phyloP scores from a whole-genome alignment of 192 early-diverging fungal genomes.

The Mortierella claussenii region DNA sequence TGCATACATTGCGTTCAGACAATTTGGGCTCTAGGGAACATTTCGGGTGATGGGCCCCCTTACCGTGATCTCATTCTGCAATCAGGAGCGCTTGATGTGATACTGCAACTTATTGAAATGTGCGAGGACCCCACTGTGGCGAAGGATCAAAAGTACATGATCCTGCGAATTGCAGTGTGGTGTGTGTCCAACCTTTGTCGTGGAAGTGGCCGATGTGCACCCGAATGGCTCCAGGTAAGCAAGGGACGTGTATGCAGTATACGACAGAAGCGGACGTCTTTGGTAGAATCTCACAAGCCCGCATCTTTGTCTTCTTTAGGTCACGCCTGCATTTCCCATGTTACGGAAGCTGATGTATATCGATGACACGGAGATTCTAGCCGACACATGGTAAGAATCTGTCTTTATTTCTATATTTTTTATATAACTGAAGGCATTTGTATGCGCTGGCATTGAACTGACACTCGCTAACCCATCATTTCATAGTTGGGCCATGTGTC shows the following conservation, averaged over 20 bases:
- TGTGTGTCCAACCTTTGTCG: slow-evolving; percentile 50
- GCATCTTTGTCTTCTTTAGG: too few relatives aligned
- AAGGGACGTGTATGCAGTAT: not conserved
- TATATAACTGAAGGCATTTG: too few relatives aligned
- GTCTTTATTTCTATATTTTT: too few relatives aligned
- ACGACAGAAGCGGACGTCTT: too few relatives aligned
- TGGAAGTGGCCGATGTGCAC: slow-evolving; percentile 44
- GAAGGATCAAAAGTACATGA: slow-evolving; percentile 53
- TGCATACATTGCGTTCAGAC: too few relatives aligned
- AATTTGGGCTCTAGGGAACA: slow-evolving; percentile 51
- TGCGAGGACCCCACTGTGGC: slow-evolving; percentile 44
- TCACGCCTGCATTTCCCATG: slow-evolving; percentile 50
- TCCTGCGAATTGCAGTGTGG: slow-evolving; percentile 49
- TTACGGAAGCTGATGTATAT: slow-evolving; percentile 42
- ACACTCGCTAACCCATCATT: too few relatives aligned
- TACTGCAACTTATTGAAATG: slow-evolving; percentile 47
- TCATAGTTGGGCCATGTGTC: slow-evolving; percentile 52
- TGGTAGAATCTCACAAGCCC: too few relatives aligned
- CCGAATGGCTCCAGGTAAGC: slow-evolving; percentile 50
- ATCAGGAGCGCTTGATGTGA: slow-evolving; percentile 46
- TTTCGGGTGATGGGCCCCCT: slow-evolving; percentile 51
- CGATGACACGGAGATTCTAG: slow-evolving; percentile 49
- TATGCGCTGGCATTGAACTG: too few relatives aligned
- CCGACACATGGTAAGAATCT: slow-evolving; percentile 46
- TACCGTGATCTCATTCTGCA: slow-evolving; percentile 45